A percentile compares a stretch with the other conserved stretches of the same genome.
Evolutionary conservation across 176 grass and related monocot genomes (phyloP).

Genomic region (Aegilops bicornis): DNA sequence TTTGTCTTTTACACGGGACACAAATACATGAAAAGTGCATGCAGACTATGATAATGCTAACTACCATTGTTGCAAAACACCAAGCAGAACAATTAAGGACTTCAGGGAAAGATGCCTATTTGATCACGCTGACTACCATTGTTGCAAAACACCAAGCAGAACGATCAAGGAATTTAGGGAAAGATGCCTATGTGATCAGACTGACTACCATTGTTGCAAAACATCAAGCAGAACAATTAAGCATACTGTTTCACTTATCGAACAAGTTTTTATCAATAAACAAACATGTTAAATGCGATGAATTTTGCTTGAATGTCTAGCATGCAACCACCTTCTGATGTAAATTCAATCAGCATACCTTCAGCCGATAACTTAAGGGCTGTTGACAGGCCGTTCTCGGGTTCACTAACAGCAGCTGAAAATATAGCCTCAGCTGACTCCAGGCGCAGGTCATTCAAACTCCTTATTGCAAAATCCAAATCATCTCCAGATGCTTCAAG

Average conservation of each 20-base stretch:
- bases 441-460: conserved; percentile 54
- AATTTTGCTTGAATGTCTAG: background rate
- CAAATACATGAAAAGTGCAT: background rate
- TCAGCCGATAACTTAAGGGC: conserved; percentile 43
- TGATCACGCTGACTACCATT: background rate
- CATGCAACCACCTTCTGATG: background rate
- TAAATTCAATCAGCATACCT: conserved; percentile 38
- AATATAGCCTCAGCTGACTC: conserved; percentile 45
- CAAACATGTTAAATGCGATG: background rate
- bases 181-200: background rate
- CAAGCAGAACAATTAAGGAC: background rate
- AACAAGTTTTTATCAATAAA: background rate
- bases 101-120: background rate
- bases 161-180: background rate
- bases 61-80: background rate
- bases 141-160: background rate
- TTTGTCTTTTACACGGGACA: background rate
- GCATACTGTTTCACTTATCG: background rate
- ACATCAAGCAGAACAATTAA: background rate
- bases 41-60: background rate
- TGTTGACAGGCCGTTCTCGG: conserved; percentile 38
- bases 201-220: background rate
- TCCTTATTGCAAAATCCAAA: conserved; percentile 75
- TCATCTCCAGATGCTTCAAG: conserved; percentile 82
- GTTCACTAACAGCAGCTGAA: conserved; percentile 30